phyloP scores from a whole-genome alignment of 768 basidiomycete genomes.

The Suillus hirtellus region DNA sequence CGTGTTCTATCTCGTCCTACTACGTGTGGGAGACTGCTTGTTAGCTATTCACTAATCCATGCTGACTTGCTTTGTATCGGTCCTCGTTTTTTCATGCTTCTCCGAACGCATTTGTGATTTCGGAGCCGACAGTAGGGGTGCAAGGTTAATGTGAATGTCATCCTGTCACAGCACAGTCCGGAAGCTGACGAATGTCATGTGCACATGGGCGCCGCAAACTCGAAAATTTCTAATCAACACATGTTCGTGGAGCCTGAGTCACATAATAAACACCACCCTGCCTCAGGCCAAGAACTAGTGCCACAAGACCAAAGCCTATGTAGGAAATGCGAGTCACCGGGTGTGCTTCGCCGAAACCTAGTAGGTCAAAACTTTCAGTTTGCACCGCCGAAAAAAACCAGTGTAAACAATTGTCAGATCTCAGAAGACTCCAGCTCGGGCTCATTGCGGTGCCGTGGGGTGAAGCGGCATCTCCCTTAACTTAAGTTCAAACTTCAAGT shows the following conservation, averaged over 20 bases:
- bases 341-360: background rate
- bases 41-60: background rate
- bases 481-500: too few relatives aligned
- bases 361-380: background rate
- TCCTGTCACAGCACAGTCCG: background rate
- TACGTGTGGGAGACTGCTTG: background rate
- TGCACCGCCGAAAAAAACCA: background rate
- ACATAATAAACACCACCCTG: background rate
- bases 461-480: background rate
- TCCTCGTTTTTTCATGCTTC: background rate
- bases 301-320: too few relatives aligned
- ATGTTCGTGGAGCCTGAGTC: background rate
- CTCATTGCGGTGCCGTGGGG: slow-evolving; percentile 2
- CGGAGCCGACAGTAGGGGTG: background rate
- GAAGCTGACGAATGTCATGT: background rate
- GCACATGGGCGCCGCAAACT: background rate
- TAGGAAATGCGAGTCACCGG: background rate
- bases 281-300: too few relatives aligned
- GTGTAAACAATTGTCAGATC: background rate
- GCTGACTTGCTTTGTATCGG: background rate
- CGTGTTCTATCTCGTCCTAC: background rate
- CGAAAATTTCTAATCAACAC: background rate
- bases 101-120: background rate
- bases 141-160: background rate
- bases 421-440: background rate